Conservation (phyloP, 495 filamentous ascomycete species). For the Aspergillus carlsbadensis region DNA sequence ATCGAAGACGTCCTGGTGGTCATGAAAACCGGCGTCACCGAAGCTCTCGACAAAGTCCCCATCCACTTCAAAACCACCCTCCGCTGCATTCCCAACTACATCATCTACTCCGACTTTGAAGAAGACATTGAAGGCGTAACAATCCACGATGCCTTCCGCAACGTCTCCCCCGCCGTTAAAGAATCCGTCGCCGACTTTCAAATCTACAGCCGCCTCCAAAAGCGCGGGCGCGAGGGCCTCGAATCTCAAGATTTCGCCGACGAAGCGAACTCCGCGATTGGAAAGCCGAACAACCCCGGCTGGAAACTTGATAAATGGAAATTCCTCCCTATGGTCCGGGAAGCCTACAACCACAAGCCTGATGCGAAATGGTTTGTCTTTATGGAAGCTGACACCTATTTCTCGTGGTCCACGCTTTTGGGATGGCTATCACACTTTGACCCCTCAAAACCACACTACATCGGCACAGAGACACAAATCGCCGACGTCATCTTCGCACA, state of each 20-base stretch:
- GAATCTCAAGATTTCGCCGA: constrained; percentile 40
- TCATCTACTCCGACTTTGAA: constrained; percentile 51
- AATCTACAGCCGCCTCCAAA: constrained; percentile 49
- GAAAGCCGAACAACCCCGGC: constrained; percentile 48
- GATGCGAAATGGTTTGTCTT: constrained; percentile 66
- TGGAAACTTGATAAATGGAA: constrained; percentile 64
- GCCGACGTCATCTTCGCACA: constrained; percentile 60
- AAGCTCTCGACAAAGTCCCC: constrained; percentile 41
- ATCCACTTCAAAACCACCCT: constrained; percentile 46
- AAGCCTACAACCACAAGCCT: constrained; percentile 41
- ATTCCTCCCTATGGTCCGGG: constrained; percentile 54
- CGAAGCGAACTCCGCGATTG: constrained; percentile 46
- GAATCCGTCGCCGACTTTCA: constrained; percentile 47
- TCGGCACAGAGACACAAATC: constrained; percentile 59
- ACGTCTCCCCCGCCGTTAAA: constrained; percentile 37
- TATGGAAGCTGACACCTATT: constrained; percentile 68
- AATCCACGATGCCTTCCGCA: constrained; percentile 49
- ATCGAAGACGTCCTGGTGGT: constrained; percentile 43
- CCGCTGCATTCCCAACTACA: constrained; percentile 44
- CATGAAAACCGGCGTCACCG: constrained; percentile 51
- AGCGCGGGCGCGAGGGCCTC: constrained; percentile 39
- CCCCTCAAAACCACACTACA: constrained; percentile 49
- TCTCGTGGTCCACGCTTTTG: constrained; percentile 61
- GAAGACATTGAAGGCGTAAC: constrained; percentile 40
- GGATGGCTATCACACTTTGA: constrained; percentile 56